Base-by-base conservation (phyloP, 2,329 filamentous ascomycete genomes). In the Dothiorella sarmentorum region DNA sequence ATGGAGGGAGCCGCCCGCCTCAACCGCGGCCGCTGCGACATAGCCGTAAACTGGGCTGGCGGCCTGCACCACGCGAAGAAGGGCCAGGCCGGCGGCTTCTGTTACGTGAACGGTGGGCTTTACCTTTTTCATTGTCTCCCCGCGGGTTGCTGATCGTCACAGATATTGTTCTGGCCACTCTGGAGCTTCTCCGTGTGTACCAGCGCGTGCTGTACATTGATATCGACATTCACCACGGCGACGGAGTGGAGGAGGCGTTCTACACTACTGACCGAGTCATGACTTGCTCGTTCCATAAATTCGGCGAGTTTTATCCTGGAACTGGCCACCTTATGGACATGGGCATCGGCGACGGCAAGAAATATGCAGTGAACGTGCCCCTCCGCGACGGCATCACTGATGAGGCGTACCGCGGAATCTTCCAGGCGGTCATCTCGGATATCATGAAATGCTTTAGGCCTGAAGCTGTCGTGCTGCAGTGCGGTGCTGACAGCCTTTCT, bases 1-100 rank as follows among this genome's bases (percentile, higher is more conserved):
- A 82, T 97, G 59, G 91, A 96, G 69, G 94, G 93, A 15, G 92
- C 94, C 15, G 85, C 90, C 61, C 96, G 96, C 71, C 85, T 99
- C 40, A 89, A 88, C 70, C 88, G 90, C 67, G 82, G 86, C 49
- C 89, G 96, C 75, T 91, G 91, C 29, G 90, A 97, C 69, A 97
- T 99, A 69, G 94, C 94, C 56, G 91, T 99, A 69, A 95, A 96
- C 67, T 99, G 94, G 94, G 94, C 91, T n/a, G 94, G 94, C 33
- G 94, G 94, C 10, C 82, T 99, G 26, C 94, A 99, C 73, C 94
- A 99, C 69, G 94, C 94, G 45, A 97, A 97, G 75, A 94, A 93
- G 71, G 85, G 88, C 55, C 91, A 96, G 75, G 93, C 94, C 0
- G 93, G 89, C n/a, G 94, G 94, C 0, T 99, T 99, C 75, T 99